Evolutionary conservation across 257 asterid species (phyloP).

Genomic region (Solanum rostratum): DNA sequence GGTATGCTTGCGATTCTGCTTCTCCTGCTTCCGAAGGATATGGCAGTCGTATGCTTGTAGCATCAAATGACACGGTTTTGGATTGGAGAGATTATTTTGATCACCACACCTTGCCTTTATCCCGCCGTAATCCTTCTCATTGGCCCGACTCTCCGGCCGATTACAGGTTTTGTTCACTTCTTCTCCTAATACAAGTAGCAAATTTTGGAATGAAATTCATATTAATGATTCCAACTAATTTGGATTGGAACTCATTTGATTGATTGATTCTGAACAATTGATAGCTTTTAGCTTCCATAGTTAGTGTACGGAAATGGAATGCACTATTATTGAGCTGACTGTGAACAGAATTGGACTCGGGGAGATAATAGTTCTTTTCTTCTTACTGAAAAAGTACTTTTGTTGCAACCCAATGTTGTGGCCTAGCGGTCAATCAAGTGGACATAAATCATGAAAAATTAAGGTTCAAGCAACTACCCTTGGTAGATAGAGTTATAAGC

Average conservation of each 20-base stretch:
- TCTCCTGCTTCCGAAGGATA: conserved; percentile 88
- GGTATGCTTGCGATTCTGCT: conserved; percentile 49
- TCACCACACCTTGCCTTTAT: conserved; percentile 74
- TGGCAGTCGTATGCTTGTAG: conserved; percentile 80
- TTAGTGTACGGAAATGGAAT: background rate
- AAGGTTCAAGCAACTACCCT: too few species aligned
- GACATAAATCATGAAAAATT: background rate
- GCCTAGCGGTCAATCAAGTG: background rate
- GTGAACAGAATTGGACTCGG: background rate
- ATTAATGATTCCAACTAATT: background rate
- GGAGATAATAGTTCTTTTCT: background rate
- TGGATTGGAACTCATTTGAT: background rate
- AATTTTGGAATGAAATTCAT: background rate
- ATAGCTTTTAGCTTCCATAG: background rate
- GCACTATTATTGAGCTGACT: background rate
- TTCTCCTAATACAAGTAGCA: background rate
- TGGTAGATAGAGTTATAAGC: background rate
- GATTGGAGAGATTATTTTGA: conserved; percentile 96
- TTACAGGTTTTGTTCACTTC: conserved; percentile 40
- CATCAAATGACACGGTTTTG: conserved; percentile 54
- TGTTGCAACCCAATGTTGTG: background rate
- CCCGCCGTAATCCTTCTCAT: conserved; percentile 50
- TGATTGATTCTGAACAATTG: background rate
- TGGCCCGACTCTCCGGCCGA: conserved; percentile 71
- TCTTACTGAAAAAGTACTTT: background rate